A percentile compares a stretch with the other conserved stretches of the same genome.
Evolutionary conservation across 306 rosid species (phyloP).

Genomic region (Rosa chinensis): DNA sequence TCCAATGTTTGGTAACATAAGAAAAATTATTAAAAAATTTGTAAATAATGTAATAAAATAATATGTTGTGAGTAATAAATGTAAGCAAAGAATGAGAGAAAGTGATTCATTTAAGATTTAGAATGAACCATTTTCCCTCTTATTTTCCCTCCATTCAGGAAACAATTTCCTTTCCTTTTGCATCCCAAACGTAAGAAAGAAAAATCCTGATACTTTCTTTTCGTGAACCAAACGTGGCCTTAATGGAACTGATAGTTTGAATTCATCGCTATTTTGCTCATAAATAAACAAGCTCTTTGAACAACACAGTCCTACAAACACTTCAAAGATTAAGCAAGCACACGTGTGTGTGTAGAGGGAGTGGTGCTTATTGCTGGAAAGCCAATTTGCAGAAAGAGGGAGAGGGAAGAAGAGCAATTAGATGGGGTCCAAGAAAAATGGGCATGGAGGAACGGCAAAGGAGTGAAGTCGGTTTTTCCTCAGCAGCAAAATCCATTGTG

Average conservation of each 20-base stretch:
- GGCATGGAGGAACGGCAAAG: background rate
- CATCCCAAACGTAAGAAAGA: too few species aligned
- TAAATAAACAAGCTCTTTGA: background rate
- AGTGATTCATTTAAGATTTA: too few species aligned
- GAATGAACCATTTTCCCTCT: too few species aligned
- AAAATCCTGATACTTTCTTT: too few species aligned
- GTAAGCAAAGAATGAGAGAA: too few species aligned
- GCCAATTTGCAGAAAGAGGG: background rate
- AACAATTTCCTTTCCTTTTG: too few species aligned
- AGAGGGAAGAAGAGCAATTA: background rate
- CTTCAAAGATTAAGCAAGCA: background rate
- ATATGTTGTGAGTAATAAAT: too few species aligned
- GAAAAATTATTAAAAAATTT: too few species aligned
- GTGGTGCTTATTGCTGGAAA: background rate
- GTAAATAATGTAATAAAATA: too few species aligned
- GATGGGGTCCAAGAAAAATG: constrained; percentile 17
- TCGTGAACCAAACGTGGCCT: too few species aligned
- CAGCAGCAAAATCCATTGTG: background rate
- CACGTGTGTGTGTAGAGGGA: background rate
- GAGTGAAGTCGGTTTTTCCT: constrained; percentile 16
- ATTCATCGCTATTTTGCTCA: background rate
- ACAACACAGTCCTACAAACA: background rate
- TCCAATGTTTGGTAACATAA: too few species aligned
- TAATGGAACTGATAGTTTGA: background rate
- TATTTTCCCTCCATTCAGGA: too few species aligned